Evolutionary conservation across 441 rosid species (phyloP).

Genomic region (Erodium chrysanthum): DNA sequence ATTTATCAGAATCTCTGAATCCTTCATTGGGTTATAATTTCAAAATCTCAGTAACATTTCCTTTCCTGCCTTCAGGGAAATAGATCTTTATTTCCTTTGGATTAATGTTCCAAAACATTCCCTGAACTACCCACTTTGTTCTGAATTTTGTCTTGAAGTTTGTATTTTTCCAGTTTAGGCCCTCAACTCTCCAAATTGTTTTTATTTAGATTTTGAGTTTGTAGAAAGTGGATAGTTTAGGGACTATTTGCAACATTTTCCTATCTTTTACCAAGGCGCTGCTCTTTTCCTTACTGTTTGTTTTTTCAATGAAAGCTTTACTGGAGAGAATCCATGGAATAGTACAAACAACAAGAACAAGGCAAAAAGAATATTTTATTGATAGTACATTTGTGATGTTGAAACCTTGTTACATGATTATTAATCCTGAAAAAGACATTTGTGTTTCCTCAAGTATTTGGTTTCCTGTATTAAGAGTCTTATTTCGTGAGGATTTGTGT

Average conservation of each 20-base stretch:
- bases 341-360: not conserved
- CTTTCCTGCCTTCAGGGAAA: not conserved
- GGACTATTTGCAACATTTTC: too few relatives aligned
- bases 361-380: not conserved
- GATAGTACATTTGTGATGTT: not conserved
- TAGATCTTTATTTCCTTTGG: not conserved
- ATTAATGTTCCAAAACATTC: too few relatives aligned
- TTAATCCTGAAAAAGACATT: not conserved
- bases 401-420: not conserved
- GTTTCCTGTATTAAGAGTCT: not conserved
- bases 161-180: too few relatives aligned
- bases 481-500: not conserved
- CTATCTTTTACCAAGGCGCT: not conserved
- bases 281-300: not conserved
- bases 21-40: not conserved
- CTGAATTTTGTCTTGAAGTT: too few relatives aligned
- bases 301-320: not conserved
- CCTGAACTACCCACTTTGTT: too few relatives aligned
- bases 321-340: not conserved
- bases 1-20: not conserved
- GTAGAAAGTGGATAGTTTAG: too few relatives aligned
- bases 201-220: too few relatives aligned
- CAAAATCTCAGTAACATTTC: not conserved
- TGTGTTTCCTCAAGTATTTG: not conserved
- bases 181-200: too few relatives aligned